A percentile compares a stretch with the other conserved stretches of the same genome.
Evolutionary conservation across 345 rosid species (phyloP).

Genomic region (Populus simonii): DNA sequence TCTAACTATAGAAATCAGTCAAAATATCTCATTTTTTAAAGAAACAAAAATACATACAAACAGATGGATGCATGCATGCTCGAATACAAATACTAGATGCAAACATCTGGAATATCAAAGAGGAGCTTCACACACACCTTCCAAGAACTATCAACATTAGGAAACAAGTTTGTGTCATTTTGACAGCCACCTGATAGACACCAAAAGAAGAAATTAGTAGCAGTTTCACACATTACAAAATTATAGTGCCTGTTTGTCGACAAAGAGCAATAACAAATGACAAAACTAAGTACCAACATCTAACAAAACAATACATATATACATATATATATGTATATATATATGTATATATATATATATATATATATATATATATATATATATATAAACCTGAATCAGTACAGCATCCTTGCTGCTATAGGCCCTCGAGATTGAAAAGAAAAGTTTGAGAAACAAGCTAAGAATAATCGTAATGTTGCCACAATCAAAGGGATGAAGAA

Average conservation of each 20-base stretch:
- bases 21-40: background rate
- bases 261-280: background rate
- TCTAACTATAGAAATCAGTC: background rate
- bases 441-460: background rate
- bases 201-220: conserved; percentile 12
- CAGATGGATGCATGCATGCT: background rate
- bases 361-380: no score
- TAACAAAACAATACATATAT: background rate
- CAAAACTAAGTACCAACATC: background rate
- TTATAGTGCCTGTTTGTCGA: background rate
- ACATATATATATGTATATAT: no score
- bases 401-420: background rate
- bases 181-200: conserved; percentile 59
- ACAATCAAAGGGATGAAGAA: background rate
- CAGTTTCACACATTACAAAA: conserved; percentile 14
- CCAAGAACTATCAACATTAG: conserved; percentile 84
- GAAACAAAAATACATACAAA: no score
- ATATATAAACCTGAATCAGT: background rate
- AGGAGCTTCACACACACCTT: conserved; percentile 48
- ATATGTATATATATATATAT: no score
- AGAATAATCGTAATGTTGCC: background rate
- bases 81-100: background rate
- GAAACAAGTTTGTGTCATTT: conserved; percentile 62
- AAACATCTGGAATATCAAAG: conserved; percentile 2
- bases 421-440: background rate